A percentile compares a stretch with the other conserved stretches of the same genome.
These are phyloP conservation scores for Yarrowia sp. DNA, from an alignment of 805 yeast genomes.

Conservation along the genomic window DNA sequence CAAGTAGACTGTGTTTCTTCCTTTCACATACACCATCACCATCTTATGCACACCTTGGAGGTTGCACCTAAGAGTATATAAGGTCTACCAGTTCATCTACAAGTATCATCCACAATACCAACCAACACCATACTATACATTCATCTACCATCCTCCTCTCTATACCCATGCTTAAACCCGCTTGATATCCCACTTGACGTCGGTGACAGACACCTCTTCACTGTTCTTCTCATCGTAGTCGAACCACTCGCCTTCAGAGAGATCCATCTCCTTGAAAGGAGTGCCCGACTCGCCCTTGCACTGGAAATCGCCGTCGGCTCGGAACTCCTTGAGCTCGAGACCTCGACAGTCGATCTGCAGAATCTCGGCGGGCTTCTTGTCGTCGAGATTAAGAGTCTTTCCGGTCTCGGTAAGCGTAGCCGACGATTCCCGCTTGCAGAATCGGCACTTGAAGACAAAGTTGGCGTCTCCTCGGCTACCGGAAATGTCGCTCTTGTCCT, in stretches of 20 bases:
- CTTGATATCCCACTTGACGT: constrained; percentile 69
- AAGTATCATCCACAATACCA: constrained; percentile 2
- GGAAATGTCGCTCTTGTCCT: constrained; percentile 51
- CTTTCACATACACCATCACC: no score
- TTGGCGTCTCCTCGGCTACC: constrained; percentile 85
- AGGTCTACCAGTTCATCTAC: background rate
- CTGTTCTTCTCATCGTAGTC: constrained; percentile 90
- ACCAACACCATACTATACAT: background rate
- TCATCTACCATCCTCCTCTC: constrained; percentile 25
- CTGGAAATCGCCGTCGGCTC: constrained; percentile 68
- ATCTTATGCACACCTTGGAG: constrained; percentile 16
- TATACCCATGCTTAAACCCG: constrained; percentile 42
- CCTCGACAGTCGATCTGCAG: constrained; percentile 88
- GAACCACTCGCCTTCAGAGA: constrained; percentile 87
- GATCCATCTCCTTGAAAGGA: constrained; percentile 67
- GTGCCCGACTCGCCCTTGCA: constrained; percentile 63
- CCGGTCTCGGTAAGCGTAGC: constrained; percentile 46
- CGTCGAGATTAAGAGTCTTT: constrained; percentile 51
- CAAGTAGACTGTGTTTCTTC: no score
- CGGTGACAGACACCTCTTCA: constrained; percentile 81
- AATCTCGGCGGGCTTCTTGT: constrained; percentile 49
- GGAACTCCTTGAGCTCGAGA: constrained; percentile 69
- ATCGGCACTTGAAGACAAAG: constrained; percentile 76
- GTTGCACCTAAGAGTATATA: background rate
- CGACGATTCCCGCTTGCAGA: constrained; percentile 58